A percentile compares a stretch with the other conserved stretches of the same genome.
phyloP scores from a whole-genome alignment of 306 rosid genomes.

The Adenanthera pavonina region DNA sequence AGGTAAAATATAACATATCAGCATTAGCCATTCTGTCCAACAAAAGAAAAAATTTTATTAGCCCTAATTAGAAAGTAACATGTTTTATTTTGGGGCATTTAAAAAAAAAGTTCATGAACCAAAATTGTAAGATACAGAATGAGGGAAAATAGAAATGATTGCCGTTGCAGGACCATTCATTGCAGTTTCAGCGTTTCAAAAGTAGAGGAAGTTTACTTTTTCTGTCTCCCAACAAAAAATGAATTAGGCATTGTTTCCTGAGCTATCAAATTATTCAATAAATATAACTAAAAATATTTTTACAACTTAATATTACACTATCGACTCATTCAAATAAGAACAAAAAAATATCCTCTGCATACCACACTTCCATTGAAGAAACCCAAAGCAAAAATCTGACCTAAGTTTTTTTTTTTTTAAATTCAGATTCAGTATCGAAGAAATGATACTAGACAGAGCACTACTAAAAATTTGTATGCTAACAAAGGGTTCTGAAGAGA shows the following conservation, averaged over 20 bases:
- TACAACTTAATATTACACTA: neutral
- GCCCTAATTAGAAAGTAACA: too few relatives aligned
- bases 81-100: too few relatives aligned
- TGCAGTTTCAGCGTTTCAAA: neutral
- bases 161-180: neutral
- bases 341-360: neutral
- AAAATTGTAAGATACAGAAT: neutral
- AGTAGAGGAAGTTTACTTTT: neutral
- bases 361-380: neutral
- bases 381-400: neutral
- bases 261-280: neutral
- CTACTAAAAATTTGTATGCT: conserved; percentile 5
- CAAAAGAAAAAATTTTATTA: neutral
- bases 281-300: neutral
- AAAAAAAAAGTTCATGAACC: too few relatives aligned
- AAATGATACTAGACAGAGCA: neutral
- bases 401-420: neutral
- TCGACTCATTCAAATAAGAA: neutral
- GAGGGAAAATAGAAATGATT: neutral
- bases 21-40: neutral
- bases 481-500: conserved; percentile 32
- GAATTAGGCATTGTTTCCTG: neutral
- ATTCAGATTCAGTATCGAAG: neutral
- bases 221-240: neutral
- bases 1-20: neutral